Percentiles rank a stretch among this genome's conserved stretches.
phyloP scores from a whole-genome alignment of 257 asterid species.

The Phtheirospermum japonicum region DNA sequence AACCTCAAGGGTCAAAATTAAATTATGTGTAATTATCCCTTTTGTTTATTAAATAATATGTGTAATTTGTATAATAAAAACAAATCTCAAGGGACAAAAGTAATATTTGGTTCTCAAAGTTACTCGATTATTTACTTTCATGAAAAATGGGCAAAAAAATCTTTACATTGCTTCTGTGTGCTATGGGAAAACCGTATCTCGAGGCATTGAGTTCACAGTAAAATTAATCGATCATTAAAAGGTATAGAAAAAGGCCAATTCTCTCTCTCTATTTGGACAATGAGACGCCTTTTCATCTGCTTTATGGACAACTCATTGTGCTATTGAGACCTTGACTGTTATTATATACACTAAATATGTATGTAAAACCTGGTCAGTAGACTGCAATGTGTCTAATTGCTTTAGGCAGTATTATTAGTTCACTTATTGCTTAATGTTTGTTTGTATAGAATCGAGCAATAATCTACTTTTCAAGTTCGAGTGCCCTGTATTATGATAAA shows the following conservation, averaged over 20 bases:
- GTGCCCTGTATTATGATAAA: slow-evolving; percentile 17
- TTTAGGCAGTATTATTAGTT: slow-evolving; percentile 18
- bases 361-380: slow-evolving; percentile 21
- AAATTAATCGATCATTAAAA: not conserved
- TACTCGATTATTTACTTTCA: slow-evolving; percentile 29
- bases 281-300: slow-evolving; percentile 3
- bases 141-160: slow-evolving; percentile 85
- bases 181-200: slow-evolving; percentile 75
- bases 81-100: too few species aligned
- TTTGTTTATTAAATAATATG: too few species aligned
- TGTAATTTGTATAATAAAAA: too few species aligned
- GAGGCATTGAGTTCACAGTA: slow-evolving; percentile 26
- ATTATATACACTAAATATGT: too few species aligned
- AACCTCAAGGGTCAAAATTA: not conserved
- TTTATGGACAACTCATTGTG: slow-evolving; percentile 8
- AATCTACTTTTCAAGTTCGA: slow-evolving; percentile 2
- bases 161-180: slow-evolving; percentile 78
- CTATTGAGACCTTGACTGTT: too few species aligned
- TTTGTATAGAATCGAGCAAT: slow-evolving; percentile 32
- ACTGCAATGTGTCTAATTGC: slow-evolving; percentile 24
- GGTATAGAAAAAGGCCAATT: not conserved
- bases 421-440: slow-evolving; percentile 20
- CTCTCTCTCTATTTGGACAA: slow-evolving; percentile 6
- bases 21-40: too few species aligned
- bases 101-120: not conserved